Evolutionary conservation across 768 basidiomycete genomes (phyloP).

Genomic region (Mycena alexandri): DNA sequence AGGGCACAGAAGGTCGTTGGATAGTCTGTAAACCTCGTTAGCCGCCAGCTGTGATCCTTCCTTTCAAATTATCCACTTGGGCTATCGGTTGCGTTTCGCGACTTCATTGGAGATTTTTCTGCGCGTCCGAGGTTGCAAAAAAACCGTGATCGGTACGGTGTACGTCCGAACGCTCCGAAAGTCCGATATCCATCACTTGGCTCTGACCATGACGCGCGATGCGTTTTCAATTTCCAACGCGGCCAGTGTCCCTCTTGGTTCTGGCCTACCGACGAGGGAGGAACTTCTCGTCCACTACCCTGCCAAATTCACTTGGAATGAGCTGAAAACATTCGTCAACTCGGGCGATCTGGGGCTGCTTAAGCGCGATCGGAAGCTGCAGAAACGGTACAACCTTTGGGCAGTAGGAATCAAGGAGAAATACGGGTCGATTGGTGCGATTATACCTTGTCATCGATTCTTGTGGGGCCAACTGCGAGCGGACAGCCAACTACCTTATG

Average conservation of each 20-base stretch:
- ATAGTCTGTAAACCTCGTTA: constrained; percentile 66
- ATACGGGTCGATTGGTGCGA: constrained; percentile 77
- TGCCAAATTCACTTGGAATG: constrained; percentile 79
- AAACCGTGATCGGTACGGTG: too few relatives aligned
- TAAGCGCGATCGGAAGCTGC: constrained; percentile 78
- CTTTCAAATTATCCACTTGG: too few relatives aligned
- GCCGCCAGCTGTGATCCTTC: constrained; percentile 7
- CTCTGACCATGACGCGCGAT: constrained; percentile 8
- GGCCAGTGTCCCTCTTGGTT: constrained; percentile 55
- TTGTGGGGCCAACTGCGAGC: constrained; percentile 9
- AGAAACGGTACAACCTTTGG: constrained; percentile 77
- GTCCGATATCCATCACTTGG: not conserved
- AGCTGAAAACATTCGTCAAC: constrained; percentile 82
- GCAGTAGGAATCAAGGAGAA: constrained; percentile 61
- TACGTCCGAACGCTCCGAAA: not conserved
- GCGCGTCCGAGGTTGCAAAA: not conserved
- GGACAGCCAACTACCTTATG: constrained; percentile 77
- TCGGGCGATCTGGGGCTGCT: constrained; percentile 87
- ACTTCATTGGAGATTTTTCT: not conserved
- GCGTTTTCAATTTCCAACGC: constrained; percentile 14
- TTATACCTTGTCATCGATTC: not conserved
- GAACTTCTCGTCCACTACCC: constrained; percentile 80
- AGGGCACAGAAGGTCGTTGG: constrained; percentile 71
- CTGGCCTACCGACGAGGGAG: constrained; percentile 76
- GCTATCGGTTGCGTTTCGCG: not conserved